Evolutionary conservation across 2,329 filamentous ascomycete genomes (phyloP), one percentile per base, ranked within the genome.

Genomic region (Orbilia oligospora): DNA sequence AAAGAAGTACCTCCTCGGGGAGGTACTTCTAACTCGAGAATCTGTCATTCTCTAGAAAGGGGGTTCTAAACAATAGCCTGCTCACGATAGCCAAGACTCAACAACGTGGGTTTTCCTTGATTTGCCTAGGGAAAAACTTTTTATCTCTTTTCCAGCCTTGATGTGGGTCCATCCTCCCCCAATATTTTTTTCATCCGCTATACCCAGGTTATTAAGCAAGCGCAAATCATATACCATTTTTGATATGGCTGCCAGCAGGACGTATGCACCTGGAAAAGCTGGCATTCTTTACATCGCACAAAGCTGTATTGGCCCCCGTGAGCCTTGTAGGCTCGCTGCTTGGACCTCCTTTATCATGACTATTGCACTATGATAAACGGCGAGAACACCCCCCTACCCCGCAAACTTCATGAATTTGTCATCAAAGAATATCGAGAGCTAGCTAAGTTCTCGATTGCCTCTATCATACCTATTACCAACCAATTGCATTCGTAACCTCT

Each of bases 51-150:
- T 71, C 30, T 63, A 41, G 27, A 48, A 61, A 64, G 33, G n/a
- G 41, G n/a, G 41, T 49, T 44, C 56, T 61, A 67, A 48, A 58
- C 9, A 22, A 48, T 48, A 18, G 14, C 14, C 33, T 33, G 63
- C 61, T 63, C 38, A 63, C 48, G 66, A 61, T 61, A 41, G 67
- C 58, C 61, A 77, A 77, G 71, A 27, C 49, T 61, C 56, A 46
- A 56, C 14, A 70, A 30, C 38, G 48, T 48, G 56, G 65, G 49
- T 30, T 36, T 38, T 58, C 49, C 24, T 58, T 64, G 36, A 49
- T 65, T 76, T 70, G 71, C 72, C 72, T 61, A n/a, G 65, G 27
- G 72, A 66, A 56, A 70, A 76, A 51, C n/a, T n/a, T 77, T 71
- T 67, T 24, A 6, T 51, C n/a, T 24, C 16, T 51, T 33, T 55